These are phyloP conservation scores for Termitomyces sp. DNA, from an alignment of 768 basidiomycete genomes.

Conservation along the genomic window DNA sequence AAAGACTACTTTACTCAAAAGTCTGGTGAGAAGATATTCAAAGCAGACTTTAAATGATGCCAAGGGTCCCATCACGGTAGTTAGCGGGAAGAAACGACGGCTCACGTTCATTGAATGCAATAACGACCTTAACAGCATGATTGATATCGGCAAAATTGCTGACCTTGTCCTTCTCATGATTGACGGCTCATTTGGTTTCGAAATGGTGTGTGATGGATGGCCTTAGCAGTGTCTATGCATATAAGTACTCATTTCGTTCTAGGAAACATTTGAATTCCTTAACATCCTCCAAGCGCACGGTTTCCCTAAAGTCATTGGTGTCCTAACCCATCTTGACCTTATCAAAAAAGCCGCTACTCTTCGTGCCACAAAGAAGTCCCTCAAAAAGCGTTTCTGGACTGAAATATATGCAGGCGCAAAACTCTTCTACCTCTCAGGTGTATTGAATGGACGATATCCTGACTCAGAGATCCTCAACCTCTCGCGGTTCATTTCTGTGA, in stretches of 20 bases:
- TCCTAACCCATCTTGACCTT: conserved; percentile 94
- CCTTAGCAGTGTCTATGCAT: background rate
- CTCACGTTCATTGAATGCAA: conserved; percentile 98
- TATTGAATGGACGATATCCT: conserved; percentile 95
- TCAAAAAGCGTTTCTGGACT: conserved; percentile 99
- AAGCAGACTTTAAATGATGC: conserved; percentile 89
- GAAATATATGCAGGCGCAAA: conserved; percentile 99
- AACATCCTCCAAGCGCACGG: conserved; percentile 97
- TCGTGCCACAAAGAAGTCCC: conserved; percentile 83
- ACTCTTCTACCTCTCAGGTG: conserved; percentile 94
- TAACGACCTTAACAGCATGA: conserved; percentile 97
- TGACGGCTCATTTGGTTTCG: conserved; percentile 96
- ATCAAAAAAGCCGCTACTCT: conserved; percentile 88
- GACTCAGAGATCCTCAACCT: conserved; percentile 96
- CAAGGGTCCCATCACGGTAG: conserved; percentile 91
- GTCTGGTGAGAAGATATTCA: conserved; percentile 85
- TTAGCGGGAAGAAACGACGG: conserved; percentile 86
- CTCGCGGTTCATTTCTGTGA: conserved; percentile 92
- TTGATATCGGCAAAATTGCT: conserved; percentile 95
- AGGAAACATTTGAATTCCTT: conserved; percentile 99
- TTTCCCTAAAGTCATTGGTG: conserved; percentile 96
- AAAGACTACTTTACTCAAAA: conserved; percentile 90
- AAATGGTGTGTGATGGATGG: conserved; percentile 66
- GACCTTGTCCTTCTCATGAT: conserved; percentile 97
- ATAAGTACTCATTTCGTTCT: background rate